Percentiles rank a stretch among this genome's conserved stretches.
These are phyloP conservation scores for Tarenaya hassleriana DNA, from an alignment of 345 rosid genomes.

Conservation along the genomic window DNA sequence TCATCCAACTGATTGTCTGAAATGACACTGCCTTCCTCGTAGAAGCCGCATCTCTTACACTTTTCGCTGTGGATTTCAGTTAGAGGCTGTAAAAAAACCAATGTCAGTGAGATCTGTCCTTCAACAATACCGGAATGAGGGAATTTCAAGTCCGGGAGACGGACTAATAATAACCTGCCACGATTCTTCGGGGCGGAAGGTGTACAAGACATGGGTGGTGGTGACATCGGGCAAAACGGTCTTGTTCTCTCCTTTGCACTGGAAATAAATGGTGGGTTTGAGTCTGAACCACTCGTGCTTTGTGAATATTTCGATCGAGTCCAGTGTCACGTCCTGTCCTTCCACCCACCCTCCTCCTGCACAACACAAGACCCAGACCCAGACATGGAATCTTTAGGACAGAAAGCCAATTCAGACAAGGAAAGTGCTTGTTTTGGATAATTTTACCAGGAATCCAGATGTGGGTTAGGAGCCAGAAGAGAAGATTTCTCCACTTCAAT, in stretches of 20 bases:
- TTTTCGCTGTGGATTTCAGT: conserved; percentile 47
- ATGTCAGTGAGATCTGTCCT: not conserved
- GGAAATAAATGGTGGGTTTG: conserved; percentile 51
- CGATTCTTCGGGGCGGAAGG: conserved; percentile 62
- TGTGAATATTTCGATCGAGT: conserved; percentile 43
- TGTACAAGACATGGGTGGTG: conserved; percentile 27
- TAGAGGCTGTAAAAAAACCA: conserved; percentile 52
- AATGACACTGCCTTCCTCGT: conserved; percentile 52
- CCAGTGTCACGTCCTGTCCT: conserved; percentile 41
- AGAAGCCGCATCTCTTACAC: conserved; percentile 92
- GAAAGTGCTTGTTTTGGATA: conserved; percentile 7
- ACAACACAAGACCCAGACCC: conserved; percentile 34
- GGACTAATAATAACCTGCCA: conserved; percentile 87
- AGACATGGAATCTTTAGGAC: conserved; percentile 96
- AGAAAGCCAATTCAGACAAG: too few species aligned
- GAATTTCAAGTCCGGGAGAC: not conserved
- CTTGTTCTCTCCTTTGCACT: conserved; percentile 55
- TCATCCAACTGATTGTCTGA: conserved; percentile 70
- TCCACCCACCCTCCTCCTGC: conserved; percentile 41
- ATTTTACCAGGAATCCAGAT: conserved; percentile 25
- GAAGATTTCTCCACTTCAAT: conserved; percentile 22
- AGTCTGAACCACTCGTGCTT: conserved; percentile 47
- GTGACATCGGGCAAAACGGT: conserved; percentile 49
- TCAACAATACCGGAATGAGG: not conserved
- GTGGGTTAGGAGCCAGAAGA: conserved; percentile 12